A percentile compares a stretch with the other conserved stretches of the same genome.
Evolutionary conservation across 306 rosid genomes (phyloP).

Genomic region (Inga laurina): DNA sequence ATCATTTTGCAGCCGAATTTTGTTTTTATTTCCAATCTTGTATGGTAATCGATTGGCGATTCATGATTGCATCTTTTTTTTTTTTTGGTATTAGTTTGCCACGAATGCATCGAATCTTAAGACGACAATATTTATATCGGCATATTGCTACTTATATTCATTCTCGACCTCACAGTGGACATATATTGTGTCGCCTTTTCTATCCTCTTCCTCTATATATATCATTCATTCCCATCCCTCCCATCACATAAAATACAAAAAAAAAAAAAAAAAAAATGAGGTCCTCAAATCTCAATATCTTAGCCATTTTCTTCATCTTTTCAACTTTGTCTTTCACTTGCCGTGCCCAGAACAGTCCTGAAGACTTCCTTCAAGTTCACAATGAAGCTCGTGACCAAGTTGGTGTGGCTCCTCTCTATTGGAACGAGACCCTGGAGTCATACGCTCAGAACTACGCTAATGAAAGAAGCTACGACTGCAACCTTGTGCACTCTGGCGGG

Average conservation of each 20-base stretch:
- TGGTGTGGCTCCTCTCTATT: constrained; percentile 34
- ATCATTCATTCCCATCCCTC: not conserved
- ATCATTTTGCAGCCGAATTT: too few species aligned
- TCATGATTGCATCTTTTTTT: too few species aligned
- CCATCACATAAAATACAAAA: too few species aligned
- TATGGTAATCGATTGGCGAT: too few species aligned
- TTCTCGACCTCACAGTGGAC: not conserved
- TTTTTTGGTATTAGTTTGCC: too few species aligned
- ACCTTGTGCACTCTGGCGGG: constrained; percentile 37
- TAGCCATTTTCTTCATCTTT: not conserved
- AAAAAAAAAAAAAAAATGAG: constrained; percentile 20
- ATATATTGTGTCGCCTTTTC: not conserved
- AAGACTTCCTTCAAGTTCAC: constrained; percentile 44
- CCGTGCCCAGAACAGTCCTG: not conserved
- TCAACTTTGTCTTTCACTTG: not conserved
- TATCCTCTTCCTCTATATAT: not conserved
- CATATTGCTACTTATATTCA: too few species aligned
- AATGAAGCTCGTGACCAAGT: constrained; percentile 41
- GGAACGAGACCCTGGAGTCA: constrained; percentile 35
- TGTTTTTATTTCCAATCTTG: too few species aligned
- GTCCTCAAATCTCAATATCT: not conserved
- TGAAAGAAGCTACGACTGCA: constrained; percentile 15
- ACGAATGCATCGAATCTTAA: too few species aligned
- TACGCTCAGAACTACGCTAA: constrained; percentile 38
- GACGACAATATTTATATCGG: too few species aligned